Conservation (phyloP, 2,329 filamentous ascomycete species). For the Colletotrichum australisinense region DNA sequence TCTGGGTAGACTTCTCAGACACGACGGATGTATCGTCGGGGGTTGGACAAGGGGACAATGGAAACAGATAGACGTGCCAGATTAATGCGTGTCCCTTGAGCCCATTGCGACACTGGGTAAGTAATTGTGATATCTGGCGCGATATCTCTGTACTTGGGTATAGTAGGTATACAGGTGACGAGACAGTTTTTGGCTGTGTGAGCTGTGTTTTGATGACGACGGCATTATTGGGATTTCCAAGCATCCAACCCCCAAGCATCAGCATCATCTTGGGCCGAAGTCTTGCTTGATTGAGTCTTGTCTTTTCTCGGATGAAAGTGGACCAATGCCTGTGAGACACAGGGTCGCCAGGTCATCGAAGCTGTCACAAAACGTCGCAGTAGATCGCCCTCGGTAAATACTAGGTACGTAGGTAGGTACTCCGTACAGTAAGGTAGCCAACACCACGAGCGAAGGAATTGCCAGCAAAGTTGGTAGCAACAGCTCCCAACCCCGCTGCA, state of each 20-base stretch:
- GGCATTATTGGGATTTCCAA: not conserved
- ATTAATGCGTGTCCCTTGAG: not conserved
- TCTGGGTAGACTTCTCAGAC: not conserved
- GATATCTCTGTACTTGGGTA: not conserved
- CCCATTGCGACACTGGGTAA: not conserved
- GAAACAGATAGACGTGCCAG: not conserved
- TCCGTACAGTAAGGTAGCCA: no score
- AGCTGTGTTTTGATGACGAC: not conserved
- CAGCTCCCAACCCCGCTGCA: not conserved
- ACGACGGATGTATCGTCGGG: not conserved
- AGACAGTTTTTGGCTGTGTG: not conserved
- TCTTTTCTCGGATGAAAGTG: not conserved
- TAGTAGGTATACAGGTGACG: not conserved
- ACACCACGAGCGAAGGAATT: not conserved
- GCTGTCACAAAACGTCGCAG: not conserved
- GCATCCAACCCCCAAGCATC: no score
- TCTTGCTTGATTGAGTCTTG: not conserved
- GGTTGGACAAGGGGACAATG: not conserved
- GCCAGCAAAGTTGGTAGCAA: not conserved
- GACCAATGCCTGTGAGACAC: slow-evolving; percentile 26
- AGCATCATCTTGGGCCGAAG: not conserved
- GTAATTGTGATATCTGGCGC: not conserved
- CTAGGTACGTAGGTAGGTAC: no score
- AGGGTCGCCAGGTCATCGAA: slow-evolving; percentile 30
- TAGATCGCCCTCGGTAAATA: no score